phyloP scores from a whole-genome alignment of 164 flowering plant genomes.

The Platanus orientalis region DNA sequence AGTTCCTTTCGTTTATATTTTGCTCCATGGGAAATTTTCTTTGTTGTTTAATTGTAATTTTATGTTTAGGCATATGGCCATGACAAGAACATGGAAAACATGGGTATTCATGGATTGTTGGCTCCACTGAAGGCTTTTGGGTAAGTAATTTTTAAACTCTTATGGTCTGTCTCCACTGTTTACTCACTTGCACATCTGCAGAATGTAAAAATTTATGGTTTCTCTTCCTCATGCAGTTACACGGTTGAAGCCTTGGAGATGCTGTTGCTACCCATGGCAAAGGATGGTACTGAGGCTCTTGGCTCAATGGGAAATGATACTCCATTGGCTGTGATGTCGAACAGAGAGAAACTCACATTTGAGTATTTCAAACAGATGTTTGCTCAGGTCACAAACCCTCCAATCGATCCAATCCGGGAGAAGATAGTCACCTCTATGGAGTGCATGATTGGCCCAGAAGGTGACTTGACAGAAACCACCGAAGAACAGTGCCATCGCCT shows the following conservation, averaged over 20 bases:
- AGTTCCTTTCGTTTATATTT: neutral
- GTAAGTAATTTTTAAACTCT: slow-evolving; percentile 29
- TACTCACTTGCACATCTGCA: neutral
- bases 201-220: neutral
- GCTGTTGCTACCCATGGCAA: slow-evolving; percentile 97
- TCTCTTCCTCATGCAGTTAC: slow-evolving; percentile 48
- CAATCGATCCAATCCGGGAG: slow-evolving; percentile 99
- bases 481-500: slow-evolving; percentile 95
- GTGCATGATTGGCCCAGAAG: slow-evolving; percentile 99
- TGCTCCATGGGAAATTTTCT: neutral
- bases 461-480: slow-evolving; percentile 92
- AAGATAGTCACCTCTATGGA: slow-evolving; percentile 98
- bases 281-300: slow-evolving; percentile 95
- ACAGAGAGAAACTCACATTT: slow-evolving; percentile 87
- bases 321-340: slow-evolving; percentile 97
- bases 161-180: neutral
- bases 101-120: slow-evolving; percentile 85
- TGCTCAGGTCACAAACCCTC: slow-evolving; percentile 99
- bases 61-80: slow-evolving; percentile 46
- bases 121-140: slow-evolving; percentile 97
- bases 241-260: slow-evolving; percentile 92
- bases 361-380: slow-evolving; percentile 99
- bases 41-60: neutral
- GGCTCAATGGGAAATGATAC: slow-evolving; percentile 99
- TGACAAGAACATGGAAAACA: slow-evolving; percentile 66